Conservation (phyloP, 1,284 basidiomycete species). For the Leccinum proliferum region DNA sequence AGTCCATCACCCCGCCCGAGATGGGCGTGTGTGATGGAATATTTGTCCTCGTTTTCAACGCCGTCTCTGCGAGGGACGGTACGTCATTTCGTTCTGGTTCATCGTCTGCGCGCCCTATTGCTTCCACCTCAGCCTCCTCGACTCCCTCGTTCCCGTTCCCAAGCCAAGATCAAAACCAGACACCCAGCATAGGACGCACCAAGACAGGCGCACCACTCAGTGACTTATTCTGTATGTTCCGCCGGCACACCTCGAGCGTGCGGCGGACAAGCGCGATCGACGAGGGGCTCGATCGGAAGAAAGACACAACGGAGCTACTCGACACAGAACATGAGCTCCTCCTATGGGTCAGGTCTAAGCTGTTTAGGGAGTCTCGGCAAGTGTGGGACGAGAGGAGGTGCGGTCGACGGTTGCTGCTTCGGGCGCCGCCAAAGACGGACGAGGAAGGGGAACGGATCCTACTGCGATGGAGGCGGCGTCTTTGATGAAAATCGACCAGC, state of each 20-base stretch:
- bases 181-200: constrained; percentile 15
- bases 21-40: no score
- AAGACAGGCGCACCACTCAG: constrained; percentile 14
- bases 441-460: not conserved
- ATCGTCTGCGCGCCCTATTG: not conserved
- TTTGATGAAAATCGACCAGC: not conserved
- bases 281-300: constrained; percentile 65
- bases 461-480: not conserved
- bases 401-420: constrained; percentile 26
- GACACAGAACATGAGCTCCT: constrained; percentile 68
- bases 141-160: not conserved
- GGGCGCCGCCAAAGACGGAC: not conserved
- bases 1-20: no score
- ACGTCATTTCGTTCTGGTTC: not conserved
- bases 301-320: constrained; percentile 71
- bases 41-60: no score
- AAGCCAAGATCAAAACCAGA: constrained; percentile 1
- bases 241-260: constrained; percentile 41
- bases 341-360: constrained; percentile 67
- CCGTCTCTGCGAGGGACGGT: no score
- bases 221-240: constrained; percentile 36
- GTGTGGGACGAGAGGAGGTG: constrained; percentile 41
- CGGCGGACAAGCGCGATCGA: constrained; percentile 50
- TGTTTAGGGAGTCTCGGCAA: constrained; percentile 55
- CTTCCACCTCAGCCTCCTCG: not conserved